A percentile compares a stretch with the other conserved stretches of the same genome.
These are phyloP conservation scores for Babesia sp. DNA, from an alignment of 169 alveolate species.

Conservation along the genomic window DNA sequence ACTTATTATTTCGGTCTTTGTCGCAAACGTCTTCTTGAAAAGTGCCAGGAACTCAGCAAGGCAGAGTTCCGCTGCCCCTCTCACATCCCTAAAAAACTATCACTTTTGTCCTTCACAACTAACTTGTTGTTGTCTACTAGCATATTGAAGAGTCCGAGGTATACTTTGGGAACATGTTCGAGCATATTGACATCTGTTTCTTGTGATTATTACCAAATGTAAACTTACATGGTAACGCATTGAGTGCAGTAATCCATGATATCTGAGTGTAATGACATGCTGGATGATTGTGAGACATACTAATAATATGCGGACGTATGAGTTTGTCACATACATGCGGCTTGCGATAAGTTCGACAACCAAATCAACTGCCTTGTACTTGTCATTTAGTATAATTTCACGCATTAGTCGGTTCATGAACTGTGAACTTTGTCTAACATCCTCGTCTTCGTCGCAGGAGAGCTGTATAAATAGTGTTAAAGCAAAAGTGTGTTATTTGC, in stretches of 20 bases:
- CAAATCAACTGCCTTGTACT: constrained; percentile 35
- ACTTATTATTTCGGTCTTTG: constrained; percentile 19
- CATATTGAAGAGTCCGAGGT: constrained; percentile 52
- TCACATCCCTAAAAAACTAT: constrained; percentile 39
- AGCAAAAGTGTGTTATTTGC: not conserved
- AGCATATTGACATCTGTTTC: constrained; percentile 45
- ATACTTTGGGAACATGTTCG: constrained; percentile 56
- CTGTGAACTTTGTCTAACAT: constrained; percentile 74
- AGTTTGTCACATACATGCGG: constrained; percentile 42
- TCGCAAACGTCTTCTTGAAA: constrained; percentile 38
- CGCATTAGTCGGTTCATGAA: constrained; percentile 69
- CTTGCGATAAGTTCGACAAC: constrained; percentile 49
- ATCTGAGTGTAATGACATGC: constrained; percentile 12
- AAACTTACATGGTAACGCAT: constrained; percentile 46
- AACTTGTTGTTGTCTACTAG: constrained; percentile 60
- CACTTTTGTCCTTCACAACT: not conserved
- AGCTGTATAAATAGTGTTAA: constrained; percentile 19
- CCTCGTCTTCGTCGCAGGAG: constrained; percentile 73
- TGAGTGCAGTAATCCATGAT: constrained; percentile 62
- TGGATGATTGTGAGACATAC: too few relatives aligned
- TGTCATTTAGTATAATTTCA: constrained; percentile 68
- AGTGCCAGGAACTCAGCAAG: constrained; percentile 44
- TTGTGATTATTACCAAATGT: not conserved
- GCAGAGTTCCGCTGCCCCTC: constrained; percentile 65
- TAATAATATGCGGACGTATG: constrained; percentile 62